Percentiles rank a stretch among this genome's conserved stretches.
Evolutionary conservation across 1,284 basidiomycete genomes (phyloP).

Genomic region (Sanghuangporus sanghuang): DNA sequence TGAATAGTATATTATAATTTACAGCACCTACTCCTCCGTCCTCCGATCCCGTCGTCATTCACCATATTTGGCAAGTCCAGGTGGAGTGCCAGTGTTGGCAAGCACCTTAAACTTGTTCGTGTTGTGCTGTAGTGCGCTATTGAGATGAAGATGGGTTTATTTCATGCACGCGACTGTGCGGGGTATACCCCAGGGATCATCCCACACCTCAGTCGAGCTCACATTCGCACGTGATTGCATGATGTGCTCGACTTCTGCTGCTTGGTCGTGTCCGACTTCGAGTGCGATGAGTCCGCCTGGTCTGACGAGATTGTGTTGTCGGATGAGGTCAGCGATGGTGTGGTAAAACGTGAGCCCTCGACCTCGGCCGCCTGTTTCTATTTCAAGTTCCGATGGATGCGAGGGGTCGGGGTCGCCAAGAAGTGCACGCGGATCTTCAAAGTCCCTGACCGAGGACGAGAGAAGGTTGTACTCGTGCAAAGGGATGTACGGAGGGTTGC

Average conservation of each 20-base stretch:
- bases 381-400: neutral
- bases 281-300: slow-evolving; percentile 58
- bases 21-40: too few relatives aligned
- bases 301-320: slow-evolving; percentile 37
- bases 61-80: neutral
- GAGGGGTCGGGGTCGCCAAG: slow-evolving; percentile 71
- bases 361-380: slow-evolving; percentile 20
- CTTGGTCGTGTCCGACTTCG: slow-evolving; percentile 79
- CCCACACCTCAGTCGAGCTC: slow-evolving; percentile 57
- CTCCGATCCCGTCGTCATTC: neutral
- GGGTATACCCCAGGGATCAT: slow-evolving; percentile 70
- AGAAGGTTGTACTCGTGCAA: slow-evolving; percentile 58
- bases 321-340: slow-evolving; percentile 58
- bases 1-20: neutral
- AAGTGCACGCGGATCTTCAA: slow-evolving; percentile 78
- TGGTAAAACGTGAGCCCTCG: slow-evolving; percentile 77
- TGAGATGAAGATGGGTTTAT: neutral
- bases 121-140: neutral
- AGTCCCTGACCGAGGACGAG: slow-evolving; percentile 62
- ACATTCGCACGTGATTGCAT: slow-evolving; percentile 42
- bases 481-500: slow-evolving; percentile 93
- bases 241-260: slow-evolving; percentile 52
- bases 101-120: neutral
- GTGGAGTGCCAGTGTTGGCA: neutral
- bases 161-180: slow-evolving; percentile 54